Evolutionary conservation across 148 eudicot genomes (phyloP).

Genomic region (Camellia sinensis): DNA sequence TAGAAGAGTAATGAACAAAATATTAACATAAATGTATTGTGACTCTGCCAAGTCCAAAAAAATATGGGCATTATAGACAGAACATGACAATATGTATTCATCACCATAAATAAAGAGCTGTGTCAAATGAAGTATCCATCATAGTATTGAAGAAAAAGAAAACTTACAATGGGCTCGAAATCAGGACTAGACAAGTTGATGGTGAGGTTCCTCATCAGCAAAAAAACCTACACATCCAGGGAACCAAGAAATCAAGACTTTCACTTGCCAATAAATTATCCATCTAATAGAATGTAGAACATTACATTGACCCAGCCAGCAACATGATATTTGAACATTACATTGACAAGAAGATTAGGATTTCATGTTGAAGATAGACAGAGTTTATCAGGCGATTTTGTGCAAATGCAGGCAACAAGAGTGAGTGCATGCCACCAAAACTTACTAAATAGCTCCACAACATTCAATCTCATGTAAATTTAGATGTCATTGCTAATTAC

Average conservation of each 20-base stretch:
- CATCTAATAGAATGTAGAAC: background rate
- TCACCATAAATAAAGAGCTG: background rate
- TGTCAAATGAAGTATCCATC: background rate
- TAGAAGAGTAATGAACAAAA: too few species aligned
- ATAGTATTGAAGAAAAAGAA: slow-evolving; percentile 5
- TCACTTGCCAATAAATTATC: background rate
- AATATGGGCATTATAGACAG: too few species aligned
- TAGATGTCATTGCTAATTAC: too few species aligned
- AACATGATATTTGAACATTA: background rate
- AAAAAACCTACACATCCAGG: slow-evolving; percentile 59
- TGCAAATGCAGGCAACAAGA: slow-evolving; percentile 7
- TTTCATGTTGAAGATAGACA: background rate
- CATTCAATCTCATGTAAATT: background rate
- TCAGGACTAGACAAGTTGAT: slow-evolving; percentile 83
- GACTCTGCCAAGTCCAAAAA: too few species aligned
- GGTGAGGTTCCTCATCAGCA: slow-evolving; percentile 90
- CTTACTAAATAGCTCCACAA: background rate
- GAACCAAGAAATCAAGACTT: background rate
- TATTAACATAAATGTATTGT: too few species aligned
- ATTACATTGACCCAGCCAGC: background rate
- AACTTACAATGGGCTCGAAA: slow-evolving; percentile 80
- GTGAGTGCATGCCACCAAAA: background rate
- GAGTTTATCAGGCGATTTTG: background rate
- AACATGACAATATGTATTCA: background rate
- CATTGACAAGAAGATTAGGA: background rate